Evolutionary conservation across 2,329 filamentous ascomycete genomes (phyloP).

Genomic region (Ophiosphaerella herpotricha): DNA sequence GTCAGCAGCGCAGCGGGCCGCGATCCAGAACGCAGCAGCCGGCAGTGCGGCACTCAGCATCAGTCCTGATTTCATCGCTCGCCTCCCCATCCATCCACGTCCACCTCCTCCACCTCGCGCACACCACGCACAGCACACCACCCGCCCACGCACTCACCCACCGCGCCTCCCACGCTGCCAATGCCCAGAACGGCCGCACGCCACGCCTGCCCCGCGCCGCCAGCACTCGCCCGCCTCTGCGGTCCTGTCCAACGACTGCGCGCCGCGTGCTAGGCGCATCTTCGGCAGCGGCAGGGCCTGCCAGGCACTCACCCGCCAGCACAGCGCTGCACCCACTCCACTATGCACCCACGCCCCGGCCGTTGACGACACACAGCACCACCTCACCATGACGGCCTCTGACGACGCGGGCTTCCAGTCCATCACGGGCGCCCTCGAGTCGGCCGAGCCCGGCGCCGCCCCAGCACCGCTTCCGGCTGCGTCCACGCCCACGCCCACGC

Average conservation of each 20-base stretch:
- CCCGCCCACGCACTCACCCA: conserved; percentile 2
- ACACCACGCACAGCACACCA: conserved; percentile 6
- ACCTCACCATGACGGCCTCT: conserved; percentile 32
- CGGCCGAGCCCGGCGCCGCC: conserved; percentile 40
- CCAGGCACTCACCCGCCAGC: conserved; percentile 21
- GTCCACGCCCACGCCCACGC: conserved; percentile 13
- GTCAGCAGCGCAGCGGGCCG: conserved; percentile 8
- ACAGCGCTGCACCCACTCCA: conserved; percentile 14
- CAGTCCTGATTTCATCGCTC: conserved; percentile 4
- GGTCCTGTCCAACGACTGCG: conserved; percentile 36
- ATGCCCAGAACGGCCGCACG: conserved; percentile 27
- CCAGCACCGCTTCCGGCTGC: conserved; percentile 12
- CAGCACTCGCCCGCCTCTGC: conserved; percentile 24
- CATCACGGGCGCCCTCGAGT: conserved; percentile 43
- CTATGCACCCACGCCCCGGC: conserved; percentile 37
- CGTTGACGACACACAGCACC: conserved; percentile 24
- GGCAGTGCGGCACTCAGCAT: not conserved
- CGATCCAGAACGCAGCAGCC: conserved; percentile 3
- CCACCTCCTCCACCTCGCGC: conserved; percentile 2
- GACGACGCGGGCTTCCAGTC: conserved; percentile 42
- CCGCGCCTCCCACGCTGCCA: conserved; percentile 21
- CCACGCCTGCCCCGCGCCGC: conserved; percentile 25
- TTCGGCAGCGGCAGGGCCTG: conserved; percentile 33
- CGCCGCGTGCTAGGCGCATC: conserved; percentile 34
- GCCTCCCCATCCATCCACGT: not conserved